Conservation (phyloP, 495 filamentous ascomycete genomes). For the Podospora conica region DNA sequence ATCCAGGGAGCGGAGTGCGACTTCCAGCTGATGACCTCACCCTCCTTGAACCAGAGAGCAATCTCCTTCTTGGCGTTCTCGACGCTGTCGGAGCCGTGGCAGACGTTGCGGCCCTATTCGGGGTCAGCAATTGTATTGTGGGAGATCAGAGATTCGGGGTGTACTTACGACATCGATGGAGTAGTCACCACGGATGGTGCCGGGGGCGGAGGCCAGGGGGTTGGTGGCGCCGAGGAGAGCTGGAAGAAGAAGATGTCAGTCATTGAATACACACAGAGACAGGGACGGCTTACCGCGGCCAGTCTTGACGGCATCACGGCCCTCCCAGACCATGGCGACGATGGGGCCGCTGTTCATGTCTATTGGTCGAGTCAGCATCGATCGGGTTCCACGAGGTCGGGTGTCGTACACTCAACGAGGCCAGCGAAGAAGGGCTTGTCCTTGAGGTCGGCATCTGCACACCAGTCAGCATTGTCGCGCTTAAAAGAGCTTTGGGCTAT, state of each 20-base stretch:
- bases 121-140: background rate
- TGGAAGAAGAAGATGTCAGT: conserved; percentile 26
- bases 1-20: conserved; percentile 77
- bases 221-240: conserved; percentile 96
- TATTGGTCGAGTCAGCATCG: conserved; percentile 36
- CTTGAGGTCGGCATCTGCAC: conserved; percentile 71
- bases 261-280: conserved; percentile 11
- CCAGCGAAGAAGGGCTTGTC: conserved; percentile 95
- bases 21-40: conserved; percentile 77
- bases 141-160: background rate
- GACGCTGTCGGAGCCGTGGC: conserved; percentile 97
- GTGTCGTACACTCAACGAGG: conserved; percentile 68
- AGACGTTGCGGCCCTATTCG: conserved; percentile 83
- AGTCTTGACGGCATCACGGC: conserved; percentile 94
- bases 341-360: conserved; percentile 98
- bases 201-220: conserved; percentile 84
- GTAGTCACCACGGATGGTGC: conserved; percentile 86
- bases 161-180: conserved; percentile 34
- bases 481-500: background rate
- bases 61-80: conserved; percentile 99
- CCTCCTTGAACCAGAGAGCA: conserved; percentile 87
- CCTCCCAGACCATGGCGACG: conserved; percentile 98
- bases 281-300: conserved; percentile 63
- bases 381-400: background rate
- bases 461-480: conserved; percentile 26